Conservation (phyloP, 2,329 filamentous ascomycete species). For the Macroventuria anomochaeta region DNA sequence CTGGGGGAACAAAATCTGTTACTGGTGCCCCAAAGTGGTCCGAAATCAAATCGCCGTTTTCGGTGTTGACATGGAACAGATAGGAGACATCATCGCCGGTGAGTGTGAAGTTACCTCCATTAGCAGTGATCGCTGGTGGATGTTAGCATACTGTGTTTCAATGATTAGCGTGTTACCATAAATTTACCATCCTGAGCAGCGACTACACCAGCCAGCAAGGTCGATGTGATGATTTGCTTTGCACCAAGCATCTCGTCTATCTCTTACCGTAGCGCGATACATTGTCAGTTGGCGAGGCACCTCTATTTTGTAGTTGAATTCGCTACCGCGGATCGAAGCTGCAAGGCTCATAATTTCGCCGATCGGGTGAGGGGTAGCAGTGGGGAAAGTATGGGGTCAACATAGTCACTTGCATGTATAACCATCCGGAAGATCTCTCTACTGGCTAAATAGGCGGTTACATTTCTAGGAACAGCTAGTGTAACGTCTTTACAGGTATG, state of each 20-base stretch:
- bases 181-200: slow-evolving; percentile 11
- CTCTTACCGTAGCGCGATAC: not conserved
- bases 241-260: slow-evolving; percentile 1
- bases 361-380: slow-evolving; percentile 14
- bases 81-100: slow-evolving; percentile 66
- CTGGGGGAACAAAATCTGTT: slow-evolving; percentile 59
- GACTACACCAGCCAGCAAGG: not conserved
- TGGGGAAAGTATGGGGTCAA: slow-evolving; percentile 12
- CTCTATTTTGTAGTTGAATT: slow-evolving; percentile 7
- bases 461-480: not conserved
- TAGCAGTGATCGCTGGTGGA: slow-evolving; percentile 55
- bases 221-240: not conserved
- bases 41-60: slow-evolving; percentile 62
- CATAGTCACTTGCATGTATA: not conserved
- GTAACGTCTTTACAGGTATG: slow-evolving; percentile 4
- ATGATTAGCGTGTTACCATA: not conserved
- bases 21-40: slow-evolving; percentile 68
- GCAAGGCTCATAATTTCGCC: slow-evolving; percentile 4
- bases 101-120: slow-evolving; percentile 63
- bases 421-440: slow-evolving; percentile 2
- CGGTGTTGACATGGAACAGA: slow-evolving; percentile 66
- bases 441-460: slow-evolving; percentile 15
- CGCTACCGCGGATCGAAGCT: slow-evolving; percentile 1
- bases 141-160: not conserved
- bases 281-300: not conserved